Conservation (phyloP, 1,139 yeast species). For the Debaryomyces sp. region DNA sequence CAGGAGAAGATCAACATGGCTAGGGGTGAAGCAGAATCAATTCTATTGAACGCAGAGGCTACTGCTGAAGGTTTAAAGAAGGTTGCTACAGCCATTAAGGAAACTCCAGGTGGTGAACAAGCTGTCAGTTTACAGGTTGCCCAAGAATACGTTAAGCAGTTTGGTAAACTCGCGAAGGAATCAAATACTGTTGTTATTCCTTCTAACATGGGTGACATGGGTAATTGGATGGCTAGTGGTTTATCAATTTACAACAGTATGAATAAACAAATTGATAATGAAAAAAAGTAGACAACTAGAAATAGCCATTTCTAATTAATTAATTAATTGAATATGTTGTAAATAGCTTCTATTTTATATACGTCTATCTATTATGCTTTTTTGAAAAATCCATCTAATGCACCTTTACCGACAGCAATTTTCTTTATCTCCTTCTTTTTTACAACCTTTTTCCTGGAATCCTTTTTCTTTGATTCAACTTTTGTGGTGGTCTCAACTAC, state of each 20-base stretch:
- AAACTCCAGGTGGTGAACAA: slow-evolving; percentile 70
- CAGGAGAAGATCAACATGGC: slow-evolving; percentile 67
- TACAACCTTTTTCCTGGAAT: slow-evolving; percentile 21
- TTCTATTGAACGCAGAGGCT: slow-evolving; percentile 70
- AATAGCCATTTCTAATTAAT: slow-evolving; percentile 4
- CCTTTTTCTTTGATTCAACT: slow-evolving; percentile 21
- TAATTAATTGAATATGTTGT: slow-evolving; percentile 3
- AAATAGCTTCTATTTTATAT: slow-evolving; percentile 8
- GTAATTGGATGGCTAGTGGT: slow-evolving; percentile 77
- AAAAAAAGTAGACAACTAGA: slow-evolving; percentile 7
- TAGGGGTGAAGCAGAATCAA: slow-evolving; percentile 70
- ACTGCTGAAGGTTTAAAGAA: slow-evolving; percentile 70
- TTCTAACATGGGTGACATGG: slow-evolving; percentile 72
- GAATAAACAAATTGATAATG: slow-evolving; percentile 19
- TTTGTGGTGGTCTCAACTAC: slow-evolving; percentile 22
- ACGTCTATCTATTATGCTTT: slow-evolving; percentile 21
- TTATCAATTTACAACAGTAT: slow-evolving; percentile 69
- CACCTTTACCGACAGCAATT: slow-evolving; percentile 60
- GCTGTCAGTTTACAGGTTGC: slow-evolving; percentile 83
- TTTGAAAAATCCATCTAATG: slow-evolving; percentile 63
- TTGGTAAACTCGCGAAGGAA: slow-evolving; percentile 82
- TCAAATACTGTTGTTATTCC: slow-evolving; percentile 79
- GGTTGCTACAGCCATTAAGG: slow-evolving; percentile 67
- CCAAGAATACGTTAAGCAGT: slow-evolving; percentile 80
- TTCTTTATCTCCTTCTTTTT: slow-evolving; percentile 30